Conservation (phyloP, 2,329 filamentous ascomycete species). For the Alternaria ethzedia region DNA sequence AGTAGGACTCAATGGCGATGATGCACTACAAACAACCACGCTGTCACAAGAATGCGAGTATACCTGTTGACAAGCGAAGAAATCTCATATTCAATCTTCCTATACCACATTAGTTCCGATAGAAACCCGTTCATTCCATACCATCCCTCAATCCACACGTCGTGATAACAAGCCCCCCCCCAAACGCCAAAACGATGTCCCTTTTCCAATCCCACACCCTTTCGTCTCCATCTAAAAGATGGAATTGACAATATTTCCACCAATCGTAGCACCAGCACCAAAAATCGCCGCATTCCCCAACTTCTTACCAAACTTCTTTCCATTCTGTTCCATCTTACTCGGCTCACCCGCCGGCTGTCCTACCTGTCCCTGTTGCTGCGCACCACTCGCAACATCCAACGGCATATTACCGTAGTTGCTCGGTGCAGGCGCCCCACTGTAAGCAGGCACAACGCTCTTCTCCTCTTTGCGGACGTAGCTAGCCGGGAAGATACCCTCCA, state of each 20-base stretch:
- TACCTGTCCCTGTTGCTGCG: conserved; percentile 24
- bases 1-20: neutral
- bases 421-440: conserved; percentile 47
- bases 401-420: conserved; percentile 76
- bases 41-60: neutral
- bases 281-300: conserved; percentile 85
- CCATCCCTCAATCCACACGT: neutral
- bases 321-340: conserved; percentile 73
- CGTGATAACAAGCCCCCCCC: too few relatives aligned
- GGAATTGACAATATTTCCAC: conserved; percentile 76
- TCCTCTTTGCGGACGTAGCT: conserved; percentile 80
- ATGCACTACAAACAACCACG: neutral
- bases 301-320: conserved; percentile 98
- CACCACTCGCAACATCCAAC: conserved; percentile 72
- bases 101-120: neutral
- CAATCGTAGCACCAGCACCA: conserved; percentile 89
- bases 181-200: too few relatives aligned
- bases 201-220: too few relatives aligned
- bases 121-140: neutral
- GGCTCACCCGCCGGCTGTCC: conserved; percentile 51
- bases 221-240: conserved; percentile 31
- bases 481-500: conserved; percentile 93
- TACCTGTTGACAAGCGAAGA: neutral
- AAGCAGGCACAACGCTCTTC: conserved; percentile 56
- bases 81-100: neutral